Base-by-base conservation (phyloP, 345 rosid species). In the Balakata baccata region DNA sequence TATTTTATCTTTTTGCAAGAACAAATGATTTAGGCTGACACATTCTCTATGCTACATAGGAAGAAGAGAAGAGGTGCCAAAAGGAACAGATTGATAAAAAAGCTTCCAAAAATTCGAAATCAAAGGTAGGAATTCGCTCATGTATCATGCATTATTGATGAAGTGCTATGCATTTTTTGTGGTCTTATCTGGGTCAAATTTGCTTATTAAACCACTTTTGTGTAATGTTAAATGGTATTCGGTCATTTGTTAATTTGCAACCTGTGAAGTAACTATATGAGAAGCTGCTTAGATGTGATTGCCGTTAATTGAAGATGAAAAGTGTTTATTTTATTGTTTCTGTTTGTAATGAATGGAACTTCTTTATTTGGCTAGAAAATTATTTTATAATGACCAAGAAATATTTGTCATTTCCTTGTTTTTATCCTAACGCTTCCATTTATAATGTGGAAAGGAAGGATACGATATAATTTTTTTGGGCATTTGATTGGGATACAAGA, bases 41-140 rank as follows among this genome's bases (percentile, higher is more conserved):
- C 18, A 43, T 22, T 56, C 4, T 22, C 37, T 38, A 5, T 47
- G 66, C 37, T 46, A 16, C 54, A 1, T 43, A 90, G 96, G 90
- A 86, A 81, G 93, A 86, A 75, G 92, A 90, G 81, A 74, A 70
- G 53, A 79, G 93, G 63, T 87, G 93, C 66, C 53, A 58, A 5
- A 80, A 79, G 41, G 84, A 66, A 58, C 61, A 64, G 47, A 77
- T 52, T 39, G 78, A 47, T 57, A 62, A 47, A 23, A 77, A 79
- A 63, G 39, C 71, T 25, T 23, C 82, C 3, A 82, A 84, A 63
- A 70, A 34, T 38, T 68, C 69, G 43, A 86, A 80, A 69, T 57
- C 82, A 3, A 83, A 82, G 81, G 87, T 82, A 59, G 41, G 79
- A 37, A 11, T 66, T 16, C 29, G 47, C 34, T 70, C 72, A 53